Conservation (phyloP, 2,329 filamentous ascomycete genomes). For the Claviceps digitariae region DNA sequence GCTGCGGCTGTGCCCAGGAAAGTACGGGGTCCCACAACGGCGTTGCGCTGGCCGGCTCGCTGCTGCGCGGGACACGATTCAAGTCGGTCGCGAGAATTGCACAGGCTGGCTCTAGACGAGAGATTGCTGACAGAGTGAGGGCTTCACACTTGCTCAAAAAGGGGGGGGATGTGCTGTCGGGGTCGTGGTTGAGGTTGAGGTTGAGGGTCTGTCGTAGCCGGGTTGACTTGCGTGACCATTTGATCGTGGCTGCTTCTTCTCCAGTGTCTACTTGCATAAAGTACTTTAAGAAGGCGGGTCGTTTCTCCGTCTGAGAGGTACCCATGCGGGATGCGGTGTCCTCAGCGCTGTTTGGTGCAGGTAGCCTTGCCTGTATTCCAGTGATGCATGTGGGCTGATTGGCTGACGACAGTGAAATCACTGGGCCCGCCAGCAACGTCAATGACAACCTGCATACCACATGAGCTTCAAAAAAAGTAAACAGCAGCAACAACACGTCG, state of each 20-base stretch:
- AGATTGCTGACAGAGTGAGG: neutral
- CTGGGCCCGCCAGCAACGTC: neutral
- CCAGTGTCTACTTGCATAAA: neutral
- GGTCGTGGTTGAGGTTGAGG: neutral
- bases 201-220: neutral
- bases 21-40: neutral
- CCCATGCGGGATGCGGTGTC: neutral
- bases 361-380: no score
- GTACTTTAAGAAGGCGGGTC: neutral
- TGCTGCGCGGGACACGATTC: neutral
- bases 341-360: no score
- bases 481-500: neutral
- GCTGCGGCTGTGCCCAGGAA: constrained; percentile 1
- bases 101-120: neutral
- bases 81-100: neutral
- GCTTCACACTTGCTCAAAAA: neutral
- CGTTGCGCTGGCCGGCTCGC: neutral
- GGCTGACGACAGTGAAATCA: neutral
- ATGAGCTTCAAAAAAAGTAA: neutral
- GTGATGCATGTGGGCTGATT: neutral
- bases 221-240: neutral
- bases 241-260: neutral
- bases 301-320: neutral
- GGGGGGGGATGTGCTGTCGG: neutral
- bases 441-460: neutral